A percentile compares a stretch with the other conserved stretches of the same genome.
These are phyloP conservation scores for Globisporangium middletonii DNA, from an alignment of 352 stramenopile species.

Conservation along the genomic window DNA sequence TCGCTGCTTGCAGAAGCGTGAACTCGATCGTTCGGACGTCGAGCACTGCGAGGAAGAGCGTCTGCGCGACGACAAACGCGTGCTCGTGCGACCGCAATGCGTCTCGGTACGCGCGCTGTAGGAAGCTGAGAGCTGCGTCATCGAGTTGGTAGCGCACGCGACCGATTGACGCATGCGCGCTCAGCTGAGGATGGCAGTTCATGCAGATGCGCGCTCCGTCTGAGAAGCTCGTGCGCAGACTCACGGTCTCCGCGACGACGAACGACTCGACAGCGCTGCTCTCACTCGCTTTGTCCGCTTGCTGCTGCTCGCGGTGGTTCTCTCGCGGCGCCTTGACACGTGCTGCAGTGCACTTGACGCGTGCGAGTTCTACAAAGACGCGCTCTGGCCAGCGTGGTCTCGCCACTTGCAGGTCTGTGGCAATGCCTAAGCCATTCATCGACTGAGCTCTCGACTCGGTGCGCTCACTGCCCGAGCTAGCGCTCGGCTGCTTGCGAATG, in stretches of 20 bases:
- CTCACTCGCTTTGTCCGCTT: neutral
- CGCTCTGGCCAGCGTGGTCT: conserved; percentile 24
- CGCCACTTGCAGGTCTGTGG: neutral
- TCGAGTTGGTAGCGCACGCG: conserved; percentile 47
- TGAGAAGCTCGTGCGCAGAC: conserved; percentile 46
- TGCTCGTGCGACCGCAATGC: conserved; percentile 1
- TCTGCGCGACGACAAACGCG: conserved; percentile 3
- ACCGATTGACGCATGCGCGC: conserved; percentile 30
- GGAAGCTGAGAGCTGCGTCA: conserved; percentile 14
- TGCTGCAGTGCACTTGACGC: conserved; percentile 19
- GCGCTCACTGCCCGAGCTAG: neutral
- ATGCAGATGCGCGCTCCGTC: conserved; percentile 34
- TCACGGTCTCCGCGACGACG: conserved; percentile 28
- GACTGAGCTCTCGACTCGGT: neutral
- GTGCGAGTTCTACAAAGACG: conserved; percentile 35
- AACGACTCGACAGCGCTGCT: conserved; percentile 18
- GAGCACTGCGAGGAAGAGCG: conserved; percentile 48
- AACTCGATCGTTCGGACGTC: conserved; percentile 50
- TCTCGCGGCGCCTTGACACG: too few species aligned
- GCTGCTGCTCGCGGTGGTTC: neutral
- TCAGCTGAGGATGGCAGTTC: conserved; percentile 42
- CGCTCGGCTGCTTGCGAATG: conserved; percentile 12
- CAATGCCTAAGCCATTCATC: neutral
- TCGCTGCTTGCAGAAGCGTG: conserved; percentile 25
- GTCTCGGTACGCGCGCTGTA: neutral